Conservation (phyloP, 1,284 basidiomycete genomes). For the Peniophora sp. region DNA sequence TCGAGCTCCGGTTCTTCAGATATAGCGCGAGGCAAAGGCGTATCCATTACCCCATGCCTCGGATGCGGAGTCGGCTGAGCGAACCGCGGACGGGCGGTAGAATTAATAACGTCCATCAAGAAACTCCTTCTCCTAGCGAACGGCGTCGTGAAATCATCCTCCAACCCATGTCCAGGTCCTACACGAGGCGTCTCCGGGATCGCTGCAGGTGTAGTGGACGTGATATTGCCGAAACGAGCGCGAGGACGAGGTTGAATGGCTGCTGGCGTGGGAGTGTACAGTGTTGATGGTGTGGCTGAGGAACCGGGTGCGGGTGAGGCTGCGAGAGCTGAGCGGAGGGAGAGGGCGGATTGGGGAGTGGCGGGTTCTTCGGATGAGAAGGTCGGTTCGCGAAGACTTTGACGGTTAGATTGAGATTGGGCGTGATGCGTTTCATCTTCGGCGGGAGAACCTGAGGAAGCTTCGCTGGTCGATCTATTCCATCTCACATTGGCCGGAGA, state of each 20-base stretch:
- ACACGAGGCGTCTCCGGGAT: too few species aligned
- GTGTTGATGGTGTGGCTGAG: slow-evolving; percentile 22
- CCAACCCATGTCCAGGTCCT: slow-evolving; percentile 12
- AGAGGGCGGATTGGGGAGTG: slow-evolving; percentile 9
- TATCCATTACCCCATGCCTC: slow-evolving; percentile 18
- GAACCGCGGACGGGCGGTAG: slow-evolving; percentile 63
- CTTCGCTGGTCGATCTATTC: neutral
- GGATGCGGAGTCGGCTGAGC: slow-evolving; percentile 62
- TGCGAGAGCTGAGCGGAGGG: slow-evolving; percentile 18
- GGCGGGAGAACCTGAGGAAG: neutral
- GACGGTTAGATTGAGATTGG: slow-evolving; percentile 3
- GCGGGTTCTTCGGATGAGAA: slow-evolving; percentile 50
- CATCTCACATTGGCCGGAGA: slow-evolving; percentile 30
- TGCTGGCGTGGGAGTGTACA: slow-evolving; percentile 58
- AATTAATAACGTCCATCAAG: slow-evolving; percentile 71
- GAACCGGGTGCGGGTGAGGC: slow-evolving; percentile 33
- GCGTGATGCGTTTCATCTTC: slow-evolving; percentile 3
- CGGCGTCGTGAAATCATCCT: slow-evolving; percentile 45
- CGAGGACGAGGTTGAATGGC: slow-evolving; percentile 50
- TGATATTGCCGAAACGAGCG: slow-evolving; percentile 37
- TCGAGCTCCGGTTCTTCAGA: neutral
- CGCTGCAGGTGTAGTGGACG: slow-evolving; percentile 1
- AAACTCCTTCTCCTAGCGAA: slow-evolving; percentile 64
- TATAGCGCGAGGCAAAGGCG: neutral
- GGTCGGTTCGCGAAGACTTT: slow-evolving; percentile 43